Base-by-base conservation (phyloP, 2,329 filamentous ascomycete species). In the Podosphaera fusca region DNA sequence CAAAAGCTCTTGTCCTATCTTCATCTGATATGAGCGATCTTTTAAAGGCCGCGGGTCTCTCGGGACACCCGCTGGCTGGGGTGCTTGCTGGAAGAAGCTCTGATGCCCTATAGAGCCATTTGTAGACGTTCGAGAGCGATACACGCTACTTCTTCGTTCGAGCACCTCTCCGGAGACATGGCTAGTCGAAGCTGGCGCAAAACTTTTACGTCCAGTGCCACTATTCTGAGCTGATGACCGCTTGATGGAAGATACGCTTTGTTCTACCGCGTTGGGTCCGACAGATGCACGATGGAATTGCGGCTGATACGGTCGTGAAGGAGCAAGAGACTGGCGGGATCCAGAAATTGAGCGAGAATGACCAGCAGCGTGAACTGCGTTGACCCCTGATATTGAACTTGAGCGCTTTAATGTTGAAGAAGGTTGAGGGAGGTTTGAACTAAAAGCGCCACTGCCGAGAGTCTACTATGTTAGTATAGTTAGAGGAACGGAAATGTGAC, bases 341-440 rank as follows among this genome's bases (percentile, higher is more conserved):
- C 83, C 84, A 60, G 89, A 95, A 64, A 86, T 79, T 34, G 87
- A 87, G 64, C 90, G 87, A 63, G 74, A 80, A 74, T 94, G 86
- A 67, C 83, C 81, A 57, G 77, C 75, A 57, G 81, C 80, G 65
- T 79, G 83, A 51, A 78, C 79, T 58, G 74, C 74, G 65, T 77
- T 76, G 59, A 79, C 76, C 66, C 80, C 80, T 61, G 80, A 81
- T 63, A 81, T 81, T 10, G 87, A 89, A 66, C 82, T 92, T 35
- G 86, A 85, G 69, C 92, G 86, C 74, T 98, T 98, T 77, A 98
- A 84, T 46, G 88, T 87, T 46, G 90, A 96, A 34, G 85, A 78
- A 7, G 92, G 90, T 71, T 94, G 87, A 29, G 92, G 92, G 61
- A 98, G 86, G 30, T 81, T 80, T 29, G 85, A 85, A 69, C 88